Percentiles rank a stretch among this genome's conserved stretches.
Conservation (phyloP, 345 rosid genomes). For the Eucalyptus regnans region DNA sequence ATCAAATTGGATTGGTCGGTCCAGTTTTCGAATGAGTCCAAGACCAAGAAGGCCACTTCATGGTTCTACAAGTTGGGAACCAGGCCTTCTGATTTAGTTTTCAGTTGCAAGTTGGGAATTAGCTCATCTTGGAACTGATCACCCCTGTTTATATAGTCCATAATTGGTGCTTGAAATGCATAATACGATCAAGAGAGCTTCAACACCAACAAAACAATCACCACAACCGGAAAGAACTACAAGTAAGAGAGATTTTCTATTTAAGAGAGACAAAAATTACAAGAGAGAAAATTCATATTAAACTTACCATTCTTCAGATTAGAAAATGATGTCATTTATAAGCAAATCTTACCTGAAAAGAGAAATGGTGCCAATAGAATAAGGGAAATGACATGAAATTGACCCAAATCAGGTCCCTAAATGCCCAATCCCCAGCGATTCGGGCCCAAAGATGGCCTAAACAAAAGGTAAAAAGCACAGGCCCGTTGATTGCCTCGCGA, state of each 20-base stretch:
- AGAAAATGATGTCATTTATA: not conserved
- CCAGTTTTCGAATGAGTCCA: too few relatives aligned
- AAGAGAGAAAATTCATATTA: not conserved
- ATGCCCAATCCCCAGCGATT: not conserved
- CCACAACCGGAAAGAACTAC: not conserved
- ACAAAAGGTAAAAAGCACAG: not conserved
- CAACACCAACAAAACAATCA: not conserved
- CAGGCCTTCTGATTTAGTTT: too few relatives aligned
- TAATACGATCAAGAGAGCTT: not conserved
- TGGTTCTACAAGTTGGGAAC: too few relatives aligned
- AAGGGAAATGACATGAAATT: not conserved
- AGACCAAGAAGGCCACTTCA: too few relatives aligned
- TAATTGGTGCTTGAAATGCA: not conserved
- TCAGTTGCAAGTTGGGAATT: too few relatives aligned
- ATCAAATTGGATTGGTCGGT: rapidly evolving
- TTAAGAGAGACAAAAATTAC: not conserved
- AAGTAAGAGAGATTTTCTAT: not conserved
- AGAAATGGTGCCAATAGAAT: not conserved
- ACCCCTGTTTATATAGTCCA: rapidly evolving
- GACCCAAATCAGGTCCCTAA: not conserved
- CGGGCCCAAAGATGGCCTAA: not conserved
- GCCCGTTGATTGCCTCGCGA: not conserved
- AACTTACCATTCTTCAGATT: not conserved
- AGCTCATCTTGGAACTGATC: too few relatives aligned
- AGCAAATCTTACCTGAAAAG: not conserved